Evolutionary conservation across 768 basidiomycete genomes (phyloP).

Genomic region (Fomitopsis serialis): DNA sequence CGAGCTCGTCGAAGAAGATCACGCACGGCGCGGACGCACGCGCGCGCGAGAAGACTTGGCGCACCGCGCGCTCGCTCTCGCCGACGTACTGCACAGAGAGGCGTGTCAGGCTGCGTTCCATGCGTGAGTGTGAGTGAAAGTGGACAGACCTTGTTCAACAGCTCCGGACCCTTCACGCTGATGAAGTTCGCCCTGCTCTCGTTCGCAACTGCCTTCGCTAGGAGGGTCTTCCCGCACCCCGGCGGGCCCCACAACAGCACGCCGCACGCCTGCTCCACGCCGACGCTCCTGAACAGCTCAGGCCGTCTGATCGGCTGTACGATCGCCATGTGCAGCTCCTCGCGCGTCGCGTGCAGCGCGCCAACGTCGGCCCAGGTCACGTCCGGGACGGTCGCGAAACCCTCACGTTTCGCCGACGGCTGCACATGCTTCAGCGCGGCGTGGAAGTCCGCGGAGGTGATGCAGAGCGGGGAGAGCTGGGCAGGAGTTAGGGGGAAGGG

Average conservation of each 20-base stretch:
- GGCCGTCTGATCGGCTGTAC: conserved; percentile 92
- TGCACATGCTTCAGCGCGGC: conserved; percentile 85
- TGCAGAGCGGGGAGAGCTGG: conserved; percentile 77
- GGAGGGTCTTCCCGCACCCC: conserved; percentile 93
- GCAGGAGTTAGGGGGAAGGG: conserved; percentile 71
- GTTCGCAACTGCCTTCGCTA: conserved; percentile 98
- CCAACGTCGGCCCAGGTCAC: conserved; percentile 95
- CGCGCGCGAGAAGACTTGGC: conserved; percentile 92
- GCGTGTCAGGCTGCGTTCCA: not conserved
- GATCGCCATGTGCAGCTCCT: conserved; percentile 96
- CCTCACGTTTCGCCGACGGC: conserved; percentile 95
- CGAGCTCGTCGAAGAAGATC: conserved; percentile 93
- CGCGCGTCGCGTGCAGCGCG: conserved; percentile 78
- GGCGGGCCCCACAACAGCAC: conserved; percentile 99
- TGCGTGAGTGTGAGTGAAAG: not conserved
- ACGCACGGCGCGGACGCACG: conserved; percentile 92
- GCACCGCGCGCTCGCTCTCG: conserved; percentile 91
- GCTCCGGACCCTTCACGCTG: conserved; percentile 94
- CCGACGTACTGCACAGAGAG: conserved; percentile 81
- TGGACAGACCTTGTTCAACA: conserved; percentile 83
- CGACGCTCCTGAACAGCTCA: conserved; percentile 82
- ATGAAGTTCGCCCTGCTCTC: conserved; percentile 96
- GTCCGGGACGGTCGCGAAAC: conserved; percentile 94
- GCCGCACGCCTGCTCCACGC: conserved; percentile 88
- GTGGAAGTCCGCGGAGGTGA: conserved; percentile 77